Evolutionary conservation across 2,329 filamentous ascomycete species (phyloP), one percentile per base, ranked within the genome.

Genomic region (Ilyonectria destructans): DNA sequence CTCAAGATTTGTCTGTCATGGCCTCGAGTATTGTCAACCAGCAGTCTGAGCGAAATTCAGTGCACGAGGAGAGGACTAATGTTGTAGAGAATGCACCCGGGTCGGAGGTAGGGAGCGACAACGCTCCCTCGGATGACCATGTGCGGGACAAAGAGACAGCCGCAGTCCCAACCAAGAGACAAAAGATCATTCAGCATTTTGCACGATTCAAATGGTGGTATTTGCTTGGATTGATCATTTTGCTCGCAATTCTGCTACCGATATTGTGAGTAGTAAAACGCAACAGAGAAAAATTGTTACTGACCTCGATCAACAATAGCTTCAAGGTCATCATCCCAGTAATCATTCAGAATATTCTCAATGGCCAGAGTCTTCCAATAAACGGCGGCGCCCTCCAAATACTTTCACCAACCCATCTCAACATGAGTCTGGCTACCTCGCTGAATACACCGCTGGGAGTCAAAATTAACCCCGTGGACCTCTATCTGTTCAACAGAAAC

Each of bases 281-380:
- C n/a, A 9, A 29, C 1, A 6, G n/a, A 33, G 4, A 6, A 6
- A 4, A 10, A 29, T 13, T 2, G 1, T 23, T 40, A 9, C 52
- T 6, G 10, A 48, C 23, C 17, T 2, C 5, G 9, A 26, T 9
- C 9, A 5, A n/a, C 26, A 6, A 19, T 26, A 86, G 85, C 33
- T 87, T 87, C 76, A 76, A 80, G 21, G 79, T 85, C 19, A 82
- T 84, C 8, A 79, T 87, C 31, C 85, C 85, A 1, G 81, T 80
- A n/a, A 81, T 86, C 35, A 81, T 84, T 1, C 84, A 85, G 67
- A 72, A 76, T 31, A 82, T 86, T 21, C 80, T 87, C 62, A 79
- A 83, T 31, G 71, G 79, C 21, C 82, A 85, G 29, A 70, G 77
- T 7, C 74, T 87, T 12, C 80, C 82, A 1, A 74, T 87, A 12